phyloP scores from a whole-genome alignment of 73 alveolate species.

The Paramecium biaurelia region DNA sequence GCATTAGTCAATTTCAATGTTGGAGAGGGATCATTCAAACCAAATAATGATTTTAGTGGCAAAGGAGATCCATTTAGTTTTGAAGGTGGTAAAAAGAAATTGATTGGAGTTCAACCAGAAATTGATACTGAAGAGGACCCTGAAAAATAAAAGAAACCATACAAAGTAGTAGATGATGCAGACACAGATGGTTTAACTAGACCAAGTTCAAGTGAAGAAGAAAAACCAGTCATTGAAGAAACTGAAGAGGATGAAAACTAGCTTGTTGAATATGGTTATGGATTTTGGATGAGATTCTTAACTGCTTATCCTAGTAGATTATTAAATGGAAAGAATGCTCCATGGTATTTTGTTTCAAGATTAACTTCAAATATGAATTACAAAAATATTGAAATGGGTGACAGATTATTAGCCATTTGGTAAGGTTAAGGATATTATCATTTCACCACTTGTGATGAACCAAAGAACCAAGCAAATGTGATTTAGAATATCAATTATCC shows the following conservation, averaged over 20 bases:
- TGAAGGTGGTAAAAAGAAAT: neutral
- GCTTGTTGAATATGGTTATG: slow-evolving; percentile 25
- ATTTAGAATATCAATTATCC: neutral
- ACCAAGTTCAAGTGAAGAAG: slow-evolving; percentile 35
- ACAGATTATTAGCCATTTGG: slow-evolving; percentile 32
- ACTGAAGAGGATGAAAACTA: neutral
- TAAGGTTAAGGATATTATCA: slow-evolving; percentile 36
- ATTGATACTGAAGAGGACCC: slow-evolving; percentile 9
- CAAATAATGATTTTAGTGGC: neutral
- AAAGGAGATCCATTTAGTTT: slow-evolving; percentile 7
- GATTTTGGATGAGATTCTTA: slow-evolving; percentile 42
- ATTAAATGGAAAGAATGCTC: slow-evolving; percentile 8
- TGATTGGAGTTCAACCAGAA: slow-evolving; percentile 21
- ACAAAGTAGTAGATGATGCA: neutral
- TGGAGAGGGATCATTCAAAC: slow-evolving; percentile 40
- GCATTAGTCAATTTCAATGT: slow-evolving; percentile 7
- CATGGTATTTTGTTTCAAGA: slow-evolving; percentile 30
- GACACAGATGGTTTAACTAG: neutral
- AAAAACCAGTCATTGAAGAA: slow-evolving; percentile 13
- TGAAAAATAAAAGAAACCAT: slow-evolving; percentile 14
- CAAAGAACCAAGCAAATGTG: neutral
- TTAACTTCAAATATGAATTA: neutral
- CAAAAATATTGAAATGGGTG: slow-evolving; percentile 22
- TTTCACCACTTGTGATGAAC: slow-evolving; percentile 35
- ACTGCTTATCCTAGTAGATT: neutral